Base-by-base conservation (phyloP, 2,329 filamentous ascomycete genomes). In the Alternaria panax region DNA sequence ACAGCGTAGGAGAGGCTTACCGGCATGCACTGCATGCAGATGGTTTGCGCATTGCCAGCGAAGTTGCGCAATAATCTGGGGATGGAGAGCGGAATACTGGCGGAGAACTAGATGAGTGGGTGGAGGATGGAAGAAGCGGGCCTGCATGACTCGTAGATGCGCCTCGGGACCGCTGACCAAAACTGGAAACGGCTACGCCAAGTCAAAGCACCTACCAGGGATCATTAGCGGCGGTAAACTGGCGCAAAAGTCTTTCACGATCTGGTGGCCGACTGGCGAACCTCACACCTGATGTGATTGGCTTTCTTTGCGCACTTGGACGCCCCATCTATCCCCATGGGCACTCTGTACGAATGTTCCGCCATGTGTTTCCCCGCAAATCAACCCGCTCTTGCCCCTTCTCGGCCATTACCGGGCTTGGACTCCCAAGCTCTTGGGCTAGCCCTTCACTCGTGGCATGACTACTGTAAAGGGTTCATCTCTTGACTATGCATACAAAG, bases 21-120 rank as follows among this genome's bases (percentile, higher is more conserved):
- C 68, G 68, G 58, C 68, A 70, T 27, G 46, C 57, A 50, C 42
- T 63, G 47, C 68, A 70, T 25, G 68, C 68, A 32, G 68, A 69
- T 36, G 68, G 68, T 64, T 62, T 70, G 57, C 68, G 68, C 68
- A 70, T 69, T 25, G 53, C 51, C 38, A 54, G 57, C 51, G 60
- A 61, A 43, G 58, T 38, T 59, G 41, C 24, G 57, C 52, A 14
- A 45, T 18, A 50, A 54, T 56, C 51, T 60, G 59, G 43, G 47
- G 47, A 42, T 55, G 48, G 47, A 55, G 41, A 32, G 62, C 66
- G 66, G 66, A 61, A 67, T 65, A 68, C 54, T 64, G 54, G 40
- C 30, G 43, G 54, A 45, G 42, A 51, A 48, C 14, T 40, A 7
- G 2, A 47, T 16, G 30, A 45, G 25, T 45, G 42, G 42, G 22